Percentiles rank a stretch among this genome's conserved stretches.
Evolutionary conservation across 139 green algal species (phyloP).

Genomic region (Ettlia oleoabundans): DNA sequence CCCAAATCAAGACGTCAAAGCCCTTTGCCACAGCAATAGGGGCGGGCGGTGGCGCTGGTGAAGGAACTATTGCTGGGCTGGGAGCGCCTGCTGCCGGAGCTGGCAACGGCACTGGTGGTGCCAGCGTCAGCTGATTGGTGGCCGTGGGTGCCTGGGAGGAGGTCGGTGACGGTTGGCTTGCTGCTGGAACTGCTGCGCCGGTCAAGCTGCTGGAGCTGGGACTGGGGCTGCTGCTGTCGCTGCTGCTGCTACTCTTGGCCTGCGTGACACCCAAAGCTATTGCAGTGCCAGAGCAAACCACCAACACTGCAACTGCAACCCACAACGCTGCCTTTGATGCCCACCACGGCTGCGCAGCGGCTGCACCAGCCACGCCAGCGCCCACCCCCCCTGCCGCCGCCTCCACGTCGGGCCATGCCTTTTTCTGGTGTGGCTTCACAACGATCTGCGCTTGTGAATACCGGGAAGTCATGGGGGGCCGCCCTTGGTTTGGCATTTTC

Average conservation of each 20-base stretch:
- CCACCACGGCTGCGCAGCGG: background rate
- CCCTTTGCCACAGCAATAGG: background rate
- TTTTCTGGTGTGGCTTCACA: no score
- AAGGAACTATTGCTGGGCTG: background rate
- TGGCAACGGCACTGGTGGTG: background rate
- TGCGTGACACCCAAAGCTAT: background rate
- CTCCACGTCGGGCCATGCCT: no score
- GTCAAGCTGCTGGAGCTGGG: background rate
- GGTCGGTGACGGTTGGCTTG: no score
- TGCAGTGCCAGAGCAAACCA: background rate
- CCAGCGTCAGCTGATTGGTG: background rate
- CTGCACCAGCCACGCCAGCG: background rate
- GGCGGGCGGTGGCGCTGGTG: background rate
- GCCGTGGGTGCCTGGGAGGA: no score
- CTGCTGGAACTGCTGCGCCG: background rate
- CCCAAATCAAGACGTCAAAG: background rate
- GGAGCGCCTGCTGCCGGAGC: background rate
- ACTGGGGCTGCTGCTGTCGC: background rate
- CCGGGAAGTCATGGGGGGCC: no score
- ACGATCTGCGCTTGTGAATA: no score
- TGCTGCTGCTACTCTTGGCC: background rate
- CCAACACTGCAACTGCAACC: background rate
- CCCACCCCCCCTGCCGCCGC: background rate
- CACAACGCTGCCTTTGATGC: background rate
- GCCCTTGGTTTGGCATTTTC: no score